phyloP scores from a whole-genome alignment of 202 grass and related monocot species.

The Eragrostis tef region DNA sequence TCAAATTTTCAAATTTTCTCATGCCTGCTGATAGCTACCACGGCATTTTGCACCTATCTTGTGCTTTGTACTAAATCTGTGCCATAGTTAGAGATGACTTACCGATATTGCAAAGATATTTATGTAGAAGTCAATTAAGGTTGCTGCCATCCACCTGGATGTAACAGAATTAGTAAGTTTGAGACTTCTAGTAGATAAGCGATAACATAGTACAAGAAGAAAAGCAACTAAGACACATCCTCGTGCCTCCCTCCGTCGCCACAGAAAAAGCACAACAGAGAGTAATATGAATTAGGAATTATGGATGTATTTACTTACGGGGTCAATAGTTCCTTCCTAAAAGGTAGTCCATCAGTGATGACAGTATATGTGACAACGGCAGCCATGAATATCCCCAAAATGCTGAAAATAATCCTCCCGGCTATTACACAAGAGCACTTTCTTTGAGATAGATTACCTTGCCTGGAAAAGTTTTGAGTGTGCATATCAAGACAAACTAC shows the following conservation, averaged over 20 bases:
- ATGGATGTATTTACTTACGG: conserved; percentile 65
- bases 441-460: conserved; percentile 51
- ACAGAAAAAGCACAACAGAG: neutral
- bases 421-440: conserved; percentile 67
- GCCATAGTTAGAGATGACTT: conserved; percentile 38
- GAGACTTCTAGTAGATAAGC: conserved; percentile 23
- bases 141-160: conserved; percentile 91
- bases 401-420: conserved; percentile 70
- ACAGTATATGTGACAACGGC: conserved; percentile 66
- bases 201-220: conserved; percentile 25
- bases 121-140: conserved; percentile 97
- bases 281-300: conserved; percentile 5
- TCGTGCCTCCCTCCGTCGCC: neutral
- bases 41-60: neutral
- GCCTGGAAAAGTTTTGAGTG: conserved; percentile 54
- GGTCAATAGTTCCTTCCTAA: conserved; percentile 81
- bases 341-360: conserved; percentile 80
- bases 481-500: conserved; percentile 9
- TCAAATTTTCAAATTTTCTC: too few relatives aligned
- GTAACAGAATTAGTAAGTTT: conserved; percentile 39
- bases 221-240: neutral
- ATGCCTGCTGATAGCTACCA: too few relatives aligned
- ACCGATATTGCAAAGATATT: conserved; percentile 93
- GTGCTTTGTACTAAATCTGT: neutral
- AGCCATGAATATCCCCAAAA: conserved; percentile 71